Conservation (phyloP, 148 eudicot genomes). For the Heliosperma pusillum region DNA sequence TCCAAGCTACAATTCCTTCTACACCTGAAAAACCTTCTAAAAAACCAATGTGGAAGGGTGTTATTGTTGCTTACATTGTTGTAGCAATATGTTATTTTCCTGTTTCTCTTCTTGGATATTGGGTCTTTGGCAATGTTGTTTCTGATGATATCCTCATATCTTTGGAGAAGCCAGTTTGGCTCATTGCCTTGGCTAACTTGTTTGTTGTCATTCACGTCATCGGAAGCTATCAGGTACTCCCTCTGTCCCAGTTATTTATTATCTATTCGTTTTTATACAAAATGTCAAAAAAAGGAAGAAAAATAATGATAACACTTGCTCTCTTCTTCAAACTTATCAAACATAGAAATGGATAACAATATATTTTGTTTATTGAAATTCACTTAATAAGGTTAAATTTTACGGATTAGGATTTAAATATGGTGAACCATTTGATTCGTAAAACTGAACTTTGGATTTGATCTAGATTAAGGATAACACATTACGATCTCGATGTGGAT, state of each 20-base stretch:
- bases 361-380: no score
- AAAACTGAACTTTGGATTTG: neutral
- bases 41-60: conserved; percentile 40
- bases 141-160: conserved; percentile 28
- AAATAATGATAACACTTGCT: no score
- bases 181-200: conserved; percentile 31
- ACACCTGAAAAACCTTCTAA: conserved; percentile 36
- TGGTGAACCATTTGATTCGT: no score
- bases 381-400: no score
- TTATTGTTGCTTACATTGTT: conserved; percentile 33
- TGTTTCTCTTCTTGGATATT: conserved; percentile 32
- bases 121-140: conserved; percentile 26
- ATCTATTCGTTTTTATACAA: no score
- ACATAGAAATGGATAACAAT: no score
- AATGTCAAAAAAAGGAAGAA: no score
- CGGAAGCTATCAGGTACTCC: conserved; percentile 35
- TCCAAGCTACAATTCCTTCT: conserved; percentile 38
- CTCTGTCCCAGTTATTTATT: neutral
- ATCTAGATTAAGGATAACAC: neutral
- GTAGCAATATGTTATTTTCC: conserved; percentile 37
- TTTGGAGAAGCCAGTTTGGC: conserved; percentile 34
- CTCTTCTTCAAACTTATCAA: no score
- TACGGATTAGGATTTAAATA: no score
- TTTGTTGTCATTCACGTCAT: conserved; percentile 38
- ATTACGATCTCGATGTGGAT: neutral